Conservation (phyloP, 2,329 filamentous ascomycete genomes). For the Fusarium subtropicale region DNA sequence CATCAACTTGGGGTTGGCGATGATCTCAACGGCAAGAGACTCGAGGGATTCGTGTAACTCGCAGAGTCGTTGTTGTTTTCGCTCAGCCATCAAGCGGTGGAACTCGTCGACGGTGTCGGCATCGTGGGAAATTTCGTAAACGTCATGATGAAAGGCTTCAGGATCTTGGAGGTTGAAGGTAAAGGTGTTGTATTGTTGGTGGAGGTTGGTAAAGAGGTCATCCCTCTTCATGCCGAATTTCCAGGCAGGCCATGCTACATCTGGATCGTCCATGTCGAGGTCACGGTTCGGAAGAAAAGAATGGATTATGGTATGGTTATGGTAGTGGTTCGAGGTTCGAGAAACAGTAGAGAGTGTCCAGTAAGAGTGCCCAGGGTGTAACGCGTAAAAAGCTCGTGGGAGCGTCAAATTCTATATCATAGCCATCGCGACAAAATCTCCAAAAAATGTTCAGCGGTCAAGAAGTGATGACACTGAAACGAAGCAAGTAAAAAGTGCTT, state of each 20-base stretch:
- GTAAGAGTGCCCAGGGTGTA: conserved; percentile 41
- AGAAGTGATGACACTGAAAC: conserved; percentile 41
- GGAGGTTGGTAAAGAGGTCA: conserved; percentile 68
- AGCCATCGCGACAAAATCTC: conserved; percentile 39
- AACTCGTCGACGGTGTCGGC: conserved; percentile 66
- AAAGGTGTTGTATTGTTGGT: conserved; percentile 71
- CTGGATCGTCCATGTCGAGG: conserved; percentile 66
- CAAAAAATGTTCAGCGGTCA: conserved; percentile 39
- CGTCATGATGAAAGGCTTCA: conserved; percentile 71
- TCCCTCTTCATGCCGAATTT: conserved; percentile 72
- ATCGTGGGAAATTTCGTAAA: conserved; percentile 66
- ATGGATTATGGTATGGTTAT: conserved; percentile 17
- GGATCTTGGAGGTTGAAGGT: conserved; percentile 67
- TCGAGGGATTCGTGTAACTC: conserved; percentile 68
- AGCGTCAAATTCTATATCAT: conserved; percentile 47
- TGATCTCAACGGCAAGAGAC: conserved; percentile 70
- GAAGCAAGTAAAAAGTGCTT: conserved; percentile 21
- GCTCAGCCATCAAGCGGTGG: conserved; percentile 64
- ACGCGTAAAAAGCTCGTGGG: conserved; percentile 44
- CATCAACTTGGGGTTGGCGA: conserved; percentile 69
- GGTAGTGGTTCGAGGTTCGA: conserved; percentile 15
- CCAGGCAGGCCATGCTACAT: conserved; percentile 68
- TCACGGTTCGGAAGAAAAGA: conserved; percentile 59
- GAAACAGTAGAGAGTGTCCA: conserved; percentile 32
- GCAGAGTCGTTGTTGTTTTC: conserved; percentile 64